Base-by-base conservation (phyloP, 257 asterid species). In the Echium plantagineum region DNA sequence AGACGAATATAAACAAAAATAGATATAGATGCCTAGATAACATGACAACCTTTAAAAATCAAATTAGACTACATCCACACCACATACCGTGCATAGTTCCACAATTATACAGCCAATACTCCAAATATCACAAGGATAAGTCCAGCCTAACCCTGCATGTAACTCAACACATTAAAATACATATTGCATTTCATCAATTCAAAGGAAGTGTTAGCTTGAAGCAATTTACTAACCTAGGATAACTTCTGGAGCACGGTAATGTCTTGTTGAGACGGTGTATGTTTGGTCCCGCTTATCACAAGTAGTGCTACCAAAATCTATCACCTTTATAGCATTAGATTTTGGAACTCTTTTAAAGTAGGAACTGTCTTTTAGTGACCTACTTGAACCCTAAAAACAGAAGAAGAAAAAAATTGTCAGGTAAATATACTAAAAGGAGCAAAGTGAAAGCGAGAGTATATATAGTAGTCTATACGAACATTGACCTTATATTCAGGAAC, bases 241-340 rank as follows among this genome's bases (percentile, higher is more conserved):
- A 30, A 87, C 96, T 73, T 90, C 97, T 3, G 97, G 96, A 47
- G 97, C 97, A 19, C 97, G 81, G 69, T 90, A 90, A 72, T 90
- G 96, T 22, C 96, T 75, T 7, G 97, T 90, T 12, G 96, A 87
- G 3, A 90, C 96, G 1, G 82, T 79, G 67, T 90, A 90, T 0
- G 87, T 66, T 69, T 85, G 96, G 61, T 80, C 85, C 19, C 73
- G 78, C 48, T 74, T 78, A 58, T 83, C 89, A 55, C 69, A 75
- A 6, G 96, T 80, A 2, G 97, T 87, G 78, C 97, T 90, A 56
- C 97, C 97, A 80, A 90, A 90, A 75, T 90, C 97, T 66, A 90
- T 90, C 30, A 90, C 95, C 71, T 90, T 90, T 35, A 90, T 81
- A 30, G 89, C 94, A 81, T 95, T 90, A 0, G 96, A 90, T 63